These are phyloP conservation scores for Xylariaceae sp. DNA, from an alignment of 2,329 filamentous ascomycete species.

Conservation along the genomic window DNA sequence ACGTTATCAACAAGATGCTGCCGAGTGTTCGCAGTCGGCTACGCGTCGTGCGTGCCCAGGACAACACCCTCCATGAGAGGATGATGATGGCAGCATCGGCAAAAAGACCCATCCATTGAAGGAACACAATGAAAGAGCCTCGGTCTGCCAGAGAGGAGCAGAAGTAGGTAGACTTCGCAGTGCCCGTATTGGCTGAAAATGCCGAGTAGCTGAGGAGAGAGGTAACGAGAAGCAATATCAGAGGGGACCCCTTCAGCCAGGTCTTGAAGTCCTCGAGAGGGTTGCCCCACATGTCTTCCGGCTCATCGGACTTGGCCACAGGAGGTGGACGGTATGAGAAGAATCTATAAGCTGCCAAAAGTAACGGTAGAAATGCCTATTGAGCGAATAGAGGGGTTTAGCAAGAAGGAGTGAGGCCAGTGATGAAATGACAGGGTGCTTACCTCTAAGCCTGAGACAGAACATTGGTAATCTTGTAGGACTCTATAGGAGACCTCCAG, in stretches of 20 bases:
- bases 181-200: constrained; percentile 36
- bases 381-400: constrained; percentile 1
- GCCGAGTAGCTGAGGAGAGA: constrained; percentile 39
- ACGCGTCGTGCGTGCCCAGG: constrained; percentile 45
- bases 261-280: constrained; percentile 42
- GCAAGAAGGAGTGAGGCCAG: not conserved
- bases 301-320: constrained; percentile 38
- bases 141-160: constrained; percentile 43
- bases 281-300: constrained; percentile 40
- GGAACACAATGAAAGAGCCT: constrained; percentile 30
- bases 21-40: constrained; percentile 42
- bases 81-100: constrained; percentile 43
- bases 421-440: constrained; percentile 1
- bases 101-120: constrained; percentile 41
- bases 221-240: constrained; percentile 33
- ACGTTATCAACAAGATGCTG: constrained; percentile 37
- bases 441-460: constrained; percentile 45
- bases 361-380: constrained; percentile 43
- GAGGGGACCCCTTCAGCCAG: constrained; percentile 41
- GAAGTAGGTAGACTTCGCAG: constrained; percentile 44
- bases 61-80: constrained; percentile 46
- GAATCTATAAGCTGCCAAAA: constrained; percentile 42
- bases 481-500: constrained; percentile 44
- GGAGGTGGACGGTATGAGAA: constrained; percentile 32
- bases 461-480: constrained; percentile 45